Base-by-base conservation (phyloP, 1,139 yeast species). In the Blastobotrys buckinghamii region DNA sequence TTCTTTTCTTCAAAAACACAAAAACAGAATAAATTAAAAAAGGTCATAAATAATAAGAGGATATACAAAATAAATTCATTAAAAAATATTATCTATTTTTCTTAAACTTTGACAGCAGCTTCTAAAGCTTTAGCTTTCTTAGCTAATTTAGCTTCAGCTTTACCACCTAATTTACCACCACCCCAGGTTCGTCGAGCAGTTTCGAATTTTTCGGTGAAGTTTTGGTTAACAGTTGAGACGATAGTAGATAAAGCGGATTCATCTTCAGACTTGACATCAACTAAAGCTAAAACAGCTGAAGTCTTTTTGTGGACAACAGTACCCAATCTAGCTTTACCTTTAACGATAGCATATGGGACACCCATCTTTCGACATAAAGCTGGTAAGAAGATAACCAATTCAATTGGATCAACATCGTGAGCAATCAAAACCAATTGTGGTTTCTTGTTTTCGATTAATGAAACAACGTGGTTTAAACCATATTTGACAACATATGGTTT, bases 331-430 rank as follows among this genome's bases (percentile, higher is more conserved):
- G 97, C 96, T 84, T 89, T 90, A 75, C 97, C 97, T 82, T 90
- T 90, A 68, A 90, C 88, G 71, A 90, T 85, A 64, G 97, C 97
- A 79, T 89, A 90, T 73, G 97, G 97, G 63, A 92, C 89, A 77
- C 97, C 97, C 94, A 90, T 83, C 84, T 90, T 90, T 80, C 92
- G 87, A 81, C 97, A 90, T 70, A 90, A 82, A 74, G 97, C 97
- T 71, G 97, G 97, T 65, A 90, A 79, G 84, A 86, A 90, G 63
- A 90, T 78, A 64, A 90, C 97, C 72, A 90, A 81, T 78, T 90
- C 97, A 70, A 90, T 87, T 73, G 97, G 97, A 81, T 90, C 97
- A 69, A 90, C 97, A 67, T 90, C 97, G 79, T 90, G 84, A 72
- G 97, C 97, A 70, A 90, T 90, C 73, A 90, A 81, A 61, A 90